Evolutionary conservation across 2,329 filamentous ascomycete species (phyloP), one percentile per base, ranked within the genome.

Genomic region (Exophiala sp.): DNA sequence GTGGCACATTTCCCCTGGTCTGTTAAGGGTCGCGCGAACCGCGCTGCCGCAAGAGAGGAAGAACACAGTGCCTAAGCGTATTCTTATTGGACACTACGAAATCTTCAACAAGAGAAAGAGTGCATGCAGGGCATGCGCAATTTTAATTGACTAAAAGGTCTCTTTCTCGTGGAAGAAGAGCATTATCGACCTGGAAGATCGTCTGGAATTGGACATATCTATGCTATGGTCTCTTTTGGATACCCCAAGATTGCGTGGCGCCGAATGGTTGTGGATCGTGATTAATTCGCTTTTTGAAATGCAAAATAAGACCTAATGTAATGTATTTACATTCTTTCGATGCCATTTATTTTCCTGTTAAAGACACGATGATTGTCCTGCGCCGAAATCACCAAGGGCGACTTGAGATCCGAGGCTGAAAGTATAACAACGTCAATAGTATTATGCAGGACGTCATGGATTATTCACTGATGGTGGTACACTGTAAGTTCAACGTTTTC

Each of bases 1-100:
- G 91, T 96, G 60, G 86, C 88, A 65, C 91, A 96, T 79, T 95
- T 96, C 80, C 92, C 91, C 50, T 96, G 92, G 92, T 92, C 88
- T 35, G 86, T 88, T 65, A 87, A 87, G 74, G 88, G 83, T 49
- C 82, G 81, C 59, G 79, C 84, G 71, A 71, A 69, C 57, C 81
- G 85, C 57, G 69, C 66, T 55, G 64, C 66, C 59, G 77, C 61
- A 51, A 77, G 41, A 29, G 41, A 86, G 77, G 73, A 71, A 50
- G 75, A 77, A 36, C 75, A 75, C 48, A 55, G 53, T 16, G 62
- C 55, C 41, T 63, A 59, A 53, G 5, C 24, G 24, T 2, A 45
- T 45, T 20, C 20, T 6, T 39, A 16, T 9, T 29, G 35, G 32
- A 29, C 24, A 29, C 5, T 29, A 29, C 7, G 5, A 29, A 8